Evolutionary conservation across 257 asterid species (phyloP), one percentile per base, ranked within the genome.

Genomic region (Misopates orontium): DNA sequence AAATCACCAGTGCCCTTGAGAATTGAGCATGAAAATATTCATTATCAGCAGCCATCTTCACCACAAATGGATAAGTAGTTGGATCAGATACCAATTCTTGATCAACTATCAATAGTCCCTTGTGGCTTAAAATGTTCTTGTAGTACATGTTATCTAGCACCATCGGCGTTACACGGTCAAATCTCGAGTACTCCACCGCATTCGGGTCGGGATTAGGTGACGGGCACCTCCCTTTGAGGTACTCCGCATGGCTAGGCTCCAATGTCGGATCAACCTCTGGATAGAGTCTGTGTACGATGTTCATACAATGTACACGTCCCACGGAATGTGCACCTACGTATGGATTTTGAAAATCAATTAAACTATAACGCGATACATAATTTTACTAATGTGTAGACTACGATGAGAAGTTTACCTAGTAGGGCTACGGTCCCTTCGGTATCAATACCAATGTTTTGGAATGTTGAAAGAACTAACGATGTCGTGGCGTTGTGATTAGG

Each of bases 401-500:
- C n/a, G n/a, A n/a, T n/a, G n/a, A 28, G 3, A 28, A 21, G 16
- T 24, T 28, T 78, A 91, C 95, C 98, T 47, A 91, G 67, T 1
- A 89, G 83, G 20, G 97, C 98, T 45, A 87, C 96, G 0, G 88
- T 64, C 55, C 85, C 97, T 79, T 89, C 73, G 0, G 82, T 48
- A 20, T 87, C 91, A 9, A 92, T 47, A 0, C 97, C 97, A 20
- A 82, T 52, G 6, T 89, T 74, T 53, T 65, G 58, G 62, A 92
- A 92, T 0, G 71, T 74, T 0, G 87, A 78, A 20, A 89, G 97
- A 44, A 89, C 88, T 5, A 40, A 7, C 0, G 92, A 75, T 28
- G 87, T 76, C 55, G 79, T 60, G 50, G 78, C 98, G 17, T 87
- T 85, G 77, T 87, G 92, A 62, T 89, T 81, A 8, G 98, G 98